phyloP scores from a whole-genome alignment of 1,139 yeast species.

The Yamadazyma atlantica region DNA sequence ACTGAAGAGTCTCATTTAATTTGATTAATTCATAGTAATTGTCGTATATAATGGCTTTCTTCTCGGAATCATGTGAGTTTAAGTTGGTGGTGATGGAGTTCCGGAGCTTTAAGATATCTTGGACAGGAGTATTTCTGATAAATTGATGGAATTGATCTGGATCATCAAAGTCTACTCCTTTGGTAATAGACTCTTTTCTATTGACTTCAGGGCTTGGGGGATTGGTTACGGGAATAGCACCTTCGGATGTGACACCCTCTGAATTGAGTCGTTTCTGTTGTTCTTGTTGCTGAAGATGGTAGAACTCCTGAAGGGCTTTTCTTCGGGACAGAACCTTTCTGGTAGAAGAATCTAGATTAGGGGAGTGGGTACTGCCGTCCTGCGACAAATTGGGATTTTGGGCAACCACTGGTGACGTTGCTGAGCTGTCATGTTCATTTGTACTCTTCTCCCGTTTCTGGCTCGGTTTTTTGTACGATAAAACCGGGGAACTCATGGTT shows the following conservation, averaged over 20 bases:
- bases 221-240: not conserved
- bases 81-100: slow-evolving; percentile 32
- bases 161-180: slow-evolving; percentile 18
- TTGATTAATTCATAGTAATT: slow-evolving; percentile 48
- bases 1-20: slow-evolving; percentile 36
- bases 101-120: slow-evolving; percentile 37
- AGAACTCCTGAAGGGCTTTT: slow-evolving; percentile 46
- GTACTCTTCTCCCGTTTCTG: slow-evolving; percentile 5
- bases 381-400: too few relatives aligned
- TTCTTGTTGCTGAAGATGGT: slow-evolving; percentile 27
- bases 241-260: slow-evolving; percentile 1
- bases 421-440: too few relatives aligned
- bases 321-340: slow-evolving; percentile 42
- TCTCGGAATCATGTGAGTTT: slow-evolving; percentile 41
- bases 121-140: slow-evolving; percentile 31
- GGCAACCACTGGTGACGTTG: too few relatives aligned
- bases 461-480: slow-evolving; percentile 30
- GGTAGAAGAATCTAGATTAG: slow-evolving; percentile 4
- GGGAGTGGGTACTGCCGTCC: not conserved
- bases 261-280: slow-evolving; percentile 2
- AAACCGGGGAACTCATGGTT: slow-evolving; percentile 18
- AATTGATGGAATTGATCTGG: slow-evolving; percentile 29
- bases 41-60: slow-evolving; percentile 47
- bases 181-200: slow-evolving; percentile 3
- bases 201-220: not conserved